Base-by-base conservation (phyloP, 768 basidiomycete species). In the Xerocomus brunneocitrinus region DNA sequence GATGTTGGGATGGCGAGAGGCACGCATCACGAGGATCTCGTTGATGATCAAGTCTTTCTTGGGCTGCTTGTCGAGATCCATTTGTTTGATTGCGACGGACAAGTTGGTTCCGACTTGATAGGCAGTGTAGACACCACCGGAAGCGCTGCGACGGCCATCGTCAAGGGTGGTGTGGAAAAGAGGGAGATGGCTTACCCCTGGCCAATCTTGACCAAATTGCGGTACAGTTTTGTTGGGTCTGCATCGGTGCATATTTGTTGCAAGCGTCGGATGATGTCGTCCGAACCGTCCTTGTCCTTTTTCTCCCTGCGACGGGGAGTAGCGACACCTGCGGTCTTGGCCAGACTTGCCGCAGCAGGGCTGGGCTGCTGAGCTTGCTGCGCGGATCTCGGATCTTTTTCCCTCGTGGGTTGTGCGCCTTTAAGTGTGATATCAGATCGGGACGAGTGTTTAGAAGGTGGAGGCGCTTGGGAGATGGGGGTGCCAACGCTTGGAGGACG, bases 21-120 rank as follows among this genome's bases (percentile, higher is more conserved):
- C 86, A 24, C 95, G 90, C 97, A 99, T 98, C 66, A 98, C 97
- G 58, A 99, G 83, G 60, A 98, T 98, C 73, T 99, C 97, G 72
- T 99, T 98, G 76, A 99, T 98, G 76, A 99, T 98, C 47, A 99
- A 79, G 67, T 98, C 95, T 73, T 98, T 98, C 80, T 98, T 98
- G 39, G 97, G 97, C 65, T 98, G 97, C 75, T 98, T 97, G 72
- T 98, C 95, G 30, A 99, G 80, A 77, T 99, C 97, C 97, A 98
- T 99, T 73, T 98, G 95, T 73, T 99, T 99, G 81, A 99, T 99
- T 39, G 97, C 97, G 32, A 98, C 97, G 10, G 84, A 89, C 31
- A 91, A 63, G 71, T 97, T 95, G 30, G 91, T 93, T 39, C 95
- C 94, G 57, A 95, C 89, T 75, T 98, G 95, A 67, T 97, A 97